Evolutionary conservation across 1,284 basidiomycete species (phyloP), one percentile per base, ranked within the genome.

Genomic region (Rugosomyces carneus): DNA sequence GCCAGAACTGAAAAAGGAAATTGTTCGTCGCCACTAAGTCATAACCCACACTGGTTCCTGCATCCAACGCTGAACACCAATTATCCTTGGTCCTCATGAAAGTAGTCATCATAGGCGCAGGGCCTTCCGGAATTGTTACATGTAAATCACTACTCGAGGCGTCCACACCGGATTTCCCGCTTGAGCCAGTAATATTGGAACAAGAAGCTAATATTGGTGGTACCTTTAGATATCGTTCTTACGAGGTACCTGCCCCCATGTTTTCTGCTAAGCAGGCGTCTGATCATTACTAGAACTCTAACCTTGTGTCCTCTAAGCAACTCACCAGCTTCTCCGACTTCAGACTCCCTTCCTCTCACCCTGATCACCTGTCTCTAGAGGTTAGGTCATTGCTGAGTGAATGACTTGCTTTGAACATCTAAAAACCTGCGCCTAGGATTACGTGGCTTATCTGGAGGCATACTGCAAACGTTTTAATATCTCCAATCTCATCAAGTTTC

Each of bases 251-350:
- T 37, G 11, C 21, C 21, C 21, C 18, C 13, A 16, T 38, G 19
- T 37, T 18, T 23, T 23, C 26, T 37, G 18, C 45, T 40, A 1
- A 10, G 15, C 7, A 26, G 13, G 7, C 19, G 16, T 18, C 23
- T 44, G 4, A 48, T 18, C 56, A 68, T 26, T 2, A 19, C 55
- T 60, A 82, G 69, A 78, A 80, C 49, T 74, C 78, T 24, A 72
- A 65, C 23, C 62, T 80, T 21, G 78, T 80, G 19, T 78, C 75
- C 1, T 78, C 74, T 6, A 78, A 79, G 56, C 81, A 83, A 57
- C 65, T 84, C 38, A 84, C 81, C 1, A 71, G 72, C 47, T 84
- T 81, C 61, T 77, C 75, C 31, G 81, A 84, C 60, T 83, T 79
- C 57, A 72, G 80, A 4, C 56, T 77, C 23, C 75, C 76, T 8